Conservation (phyloP, 2,329 filamentous ascomycete genomes). For the Hypocrella siamensis region DNA sequence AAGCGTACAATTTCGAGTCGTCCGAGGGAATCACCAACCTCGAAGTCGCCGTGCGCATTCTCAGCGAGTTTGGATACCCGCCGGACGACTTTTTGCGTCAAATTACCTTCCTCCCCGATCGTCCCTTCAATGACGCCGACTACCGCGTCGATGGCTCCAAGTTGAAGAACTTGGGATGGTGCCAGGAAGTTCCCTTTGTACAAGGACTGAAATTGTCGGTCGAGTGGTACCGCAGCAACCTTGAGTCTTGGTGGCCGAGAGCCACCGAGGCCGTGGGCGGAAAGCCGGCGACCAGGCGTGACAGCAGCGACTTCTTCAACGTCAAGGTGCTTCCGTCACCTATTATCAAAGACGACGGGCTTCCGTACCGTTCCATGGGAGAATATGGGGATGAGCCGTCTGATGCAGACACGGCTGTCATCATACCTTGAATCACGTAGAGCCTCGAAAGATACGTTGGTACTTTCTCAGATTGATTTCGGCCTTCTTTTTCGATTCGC, state of each 20-base stretch:
- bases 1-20: conserved; percentile 73
- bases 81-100: conserved; percentile 42
- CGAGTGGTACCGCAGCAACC: conserved; percentile 54
- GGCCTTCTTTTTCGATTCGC: too few species aligned
- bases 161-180: conserved; percentile 51
- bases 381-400: too few species aligned
- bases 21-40: conserved; percentile 64
- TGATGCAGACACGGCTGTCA: too few species aligned
- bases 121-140: conserved; percentile 62
- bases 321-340: too few species aligned
- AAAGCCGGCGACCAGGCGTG: too few species aligned
- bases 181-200: conserved; percentile 47
- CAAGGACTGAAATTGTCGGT: conserved; percentile 49
- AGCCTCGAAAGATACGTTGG: too few species aligned
- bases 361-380: too few species aligned
- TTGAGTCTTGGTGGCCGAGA: conserved; percentile 58
- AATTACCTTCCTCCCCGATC: conserved; percentile 61
- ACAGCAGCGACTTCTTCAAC: too few species aligned
- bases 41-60: conserved; percentile 49
- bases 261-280: too few species aligned
- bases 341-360: too few species aligned
- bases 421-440: too few species aligned
- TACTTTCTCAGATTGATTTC: too few species aligned
- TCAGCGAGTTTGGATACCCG: conserved; percentile 41
- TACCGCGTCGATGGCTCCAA: conserved; percentile 60